Conservation (phyloP, 73 alveolate species). For the Durusdinium trenchii region DNA sequence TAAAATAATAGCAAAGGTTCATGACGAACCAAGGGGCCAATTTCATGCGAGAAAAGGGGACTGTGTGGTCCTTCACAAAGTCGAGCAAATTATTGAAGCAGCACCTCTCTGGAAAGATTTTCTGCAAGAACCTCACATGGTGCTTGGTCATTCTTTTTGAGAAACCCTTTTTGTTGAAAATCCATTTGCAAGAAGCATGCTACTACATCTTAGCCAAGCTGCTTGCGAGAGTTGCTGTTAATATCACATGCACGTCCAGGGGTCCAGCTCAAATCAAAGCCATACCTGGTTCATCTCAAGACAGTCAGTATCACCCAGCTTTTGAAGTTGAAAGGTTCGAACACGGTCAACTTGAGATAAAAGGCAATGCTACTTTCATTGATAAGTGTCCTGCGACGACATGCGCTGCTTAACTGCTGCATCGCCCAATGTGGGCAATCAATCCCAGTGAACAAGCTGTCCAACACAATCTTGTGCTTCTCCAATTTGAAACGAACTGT, state of each 20-base stretch:
- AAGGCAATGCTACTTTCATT: too few relatives aligned
- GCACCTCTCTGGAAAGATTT: constrained; percentile 13
- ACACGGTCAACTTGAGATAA: too few relatives aligned
- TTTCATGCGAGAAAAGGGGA: background rate
- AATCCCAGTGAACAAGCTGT: background rate
- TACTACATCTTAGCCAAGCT: background rate
- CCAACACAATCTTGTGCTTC: background rate
- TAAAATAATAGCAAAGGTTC: background rate
- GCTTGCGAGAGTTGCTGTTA: background rate
- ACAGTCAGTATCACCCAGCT: too few relatives aligned
- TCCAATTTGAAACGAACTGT: background rate
- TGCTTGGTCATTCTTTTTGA: background rate
- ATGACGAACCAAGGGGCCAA: background rate
- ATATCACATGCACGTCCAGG: constrained; percentile 46
- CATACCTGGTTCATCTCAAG: background rate
- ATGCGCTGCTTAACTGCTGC: background rate
- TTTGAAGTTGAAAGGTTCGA: background rate
- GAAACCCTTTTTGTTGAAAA: too few relatives aligned
- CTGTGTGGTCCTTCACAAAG: background rate
- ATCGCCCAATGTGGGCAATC: background rate
- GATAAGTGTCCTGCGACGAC: background rate
- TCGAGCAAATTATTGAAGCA: background rate
- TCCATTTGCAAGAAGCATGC: too few relatives aligned
- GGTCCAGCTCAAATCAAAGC: background rate
- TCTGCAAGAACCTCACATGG: background rate